Percentiles rank a stretch among this genome's conserved stretches.
phyloP scores from a whole-genome alignment of 2,329 filamentous ascomycete genomes.

The Corinectria fuckeliana region DNA sequence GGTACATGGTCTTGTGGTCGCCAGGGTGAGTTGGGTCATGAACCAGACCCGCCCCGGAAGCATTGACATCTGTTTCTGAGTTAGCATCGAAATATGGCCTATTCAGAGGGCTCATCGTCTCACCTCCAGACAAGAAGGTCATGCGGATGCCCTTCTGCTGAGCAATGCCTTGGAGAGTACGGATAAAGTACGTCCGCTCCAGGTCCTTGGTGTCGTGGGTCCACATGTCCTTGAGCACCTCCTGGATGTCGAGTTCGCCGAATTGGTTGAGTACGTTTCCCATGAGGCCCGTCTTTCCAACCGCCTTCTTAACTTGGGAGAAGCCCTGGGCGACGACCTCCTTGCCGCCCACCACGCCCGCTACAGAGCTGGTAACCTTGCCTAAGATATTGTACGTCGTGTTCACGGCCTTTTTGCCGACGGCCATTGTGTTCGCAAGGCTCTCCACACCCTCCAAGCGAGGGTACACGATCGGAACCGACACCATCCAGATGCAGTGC shows the following conservation, averaged over 20 bases:
- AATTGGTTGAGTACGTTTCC: slow-evolving; percentile 95
- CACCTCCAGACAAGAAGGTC: slow-evolving; percentile 92
- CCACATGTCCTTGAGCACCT: slow-evolving; percentile 96
- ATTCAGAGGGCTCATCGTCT: slow-evolving; percentile 34
- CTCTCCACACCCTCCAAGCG: slow-evolving; percentile 91
- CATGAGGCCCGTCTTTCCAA: slow-evolving; percentile 95
- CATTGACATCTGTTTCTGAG: slow-evolving; percentile 72
- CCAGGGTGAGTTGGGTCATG: slow-evolving; percentile 91
- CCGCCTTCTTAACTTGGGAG: slow-evolving; percentile 92
- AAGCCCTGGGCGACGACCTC: slow-evolving; percentile 93
- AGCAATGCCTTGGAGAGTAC: slow-evolving; percentile 92
- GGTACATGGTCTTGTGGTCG: slow-evolving; percentile 99
- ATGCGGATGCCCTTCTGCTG: slow-evolving; percentile 96
- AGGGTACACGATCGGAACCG: slow-evolving; percentile 89
- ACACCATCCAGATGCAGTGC: slow-evolving; percentile 95
- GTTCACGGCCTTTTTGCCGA: slow-evolving; percentile 95
- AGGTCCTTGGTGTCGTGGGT: slow-evolving; percentile 98
- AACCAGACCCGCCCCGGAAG: slow-evolving; percentile 88
- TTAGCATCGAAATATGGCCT: slow-evolving; percentile 27
- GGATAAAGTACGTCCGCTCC: slow-evolving; percentile 93
- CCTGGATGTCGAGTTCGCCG: slow-evolving; percentile 91
- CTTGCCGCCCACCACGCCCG: slow-evolving; percentile 93
- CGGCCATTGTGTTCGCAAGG: slow-evolving; percentile 87
- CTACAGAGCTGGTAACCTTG: slow-evolving; percentile 93
- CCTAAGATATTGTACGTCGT: slow-evolving; percentile 96